Conservation (phyloP, 2,329 filamentous ascomycete genomes). For the Chalara sp. region DNA sequence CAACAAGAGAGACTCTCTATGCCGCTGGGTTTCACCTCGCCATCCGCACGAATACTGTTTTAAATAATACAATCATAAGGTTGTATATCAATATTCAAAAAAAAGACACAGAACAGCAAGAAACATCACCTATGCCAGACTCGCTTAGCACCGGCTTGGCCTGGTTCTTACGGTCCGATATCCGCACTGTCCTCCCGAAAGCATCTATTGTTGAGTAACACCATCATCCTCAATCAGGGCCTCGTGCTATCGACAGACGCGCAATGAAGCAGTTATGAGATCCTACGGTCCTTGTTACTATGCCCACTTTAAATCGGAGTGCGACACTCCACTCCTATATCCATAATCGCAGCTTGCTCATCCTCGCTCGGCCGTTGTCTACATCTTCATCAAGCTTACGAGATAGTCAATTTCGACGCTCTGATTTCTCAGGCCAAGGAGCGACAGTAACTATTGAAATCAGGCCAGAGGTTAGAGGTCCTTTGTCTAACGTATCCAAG, state of each 20-base stretch:
- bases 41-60: no score
- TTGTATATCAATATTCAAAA: no score
- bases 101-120: no score
- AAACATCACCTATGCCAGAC: no score
- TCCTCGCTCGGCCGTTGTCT: constrained; percentile 10
- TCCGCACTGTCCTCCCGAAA: background rate
- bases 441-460: constrained; percentile 59
- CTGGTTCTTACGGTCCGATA: no score
- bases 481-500: constrained; percentile 41
- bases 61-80: no score
- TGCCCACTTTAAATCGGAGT: constrained; percentile 18
- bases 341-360: constrained; percentile 3
- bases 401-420: constrained; percentile 33
- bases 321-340: background rate
- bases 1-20: no score
- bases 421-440: constrained; percentile 49
- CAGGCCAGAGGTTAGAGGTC: constrained; percentile 52
- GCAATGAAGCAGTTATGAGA: constrained; percentile 16
- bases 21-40: no score
- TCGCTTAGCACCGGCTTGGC: no score
- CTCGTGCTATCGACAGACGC: background rate
- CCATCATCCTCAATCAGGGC: background rate
- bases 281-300: constrained; percentile 3
- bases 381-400: background rate
- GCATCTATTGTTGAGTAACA: background rate